phyloP scores from a whole-genome alignment of 2,329 filamentous ascomycete genomes.

The Cladosporium oxysporum region DNA sequence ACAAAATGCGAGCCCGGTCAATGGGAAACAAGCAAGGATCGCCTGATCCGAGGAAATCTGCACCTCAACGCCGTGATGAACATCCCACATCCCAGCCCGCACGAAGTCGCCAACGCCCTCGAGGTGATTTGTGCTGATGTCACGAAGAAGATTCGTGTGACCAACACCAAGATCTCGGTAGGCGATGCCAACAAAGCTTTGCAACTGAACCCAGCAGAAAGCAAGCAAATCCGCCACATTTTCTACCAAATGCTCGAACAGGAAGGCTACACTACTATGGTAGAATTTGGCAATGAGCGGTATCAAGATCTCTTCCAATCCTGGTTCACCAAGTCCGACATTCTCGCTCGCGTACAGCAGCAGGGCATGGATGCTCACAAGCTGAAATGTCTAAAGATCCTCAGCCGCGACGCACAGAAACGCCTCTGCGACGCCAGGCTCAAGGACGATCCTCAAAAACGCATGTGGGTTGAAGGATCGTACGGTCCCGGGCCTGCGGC shows the following conservation, averaged over 20 bases:
- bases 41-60: conserved; percentile 63
- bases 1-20: conserved; percentile 69
- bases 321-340: conserved; percentile 56
- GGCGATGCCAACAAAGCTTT: conserved; percentile 73
- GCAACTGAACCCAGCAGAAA: conserved; percentile 67
- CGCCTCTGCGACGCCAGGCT: conserved; percentile 68
- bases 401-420: conserved; percentile 78
- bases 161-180: conserved; percentile 68
- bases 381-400: conserved; percentile 66
- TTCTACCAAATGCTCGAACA: conserved; percentile 67
- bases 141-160: conserved; percentile 72
- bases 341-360: conserved; percentile 23
- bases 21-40: conserved; percentile 72
- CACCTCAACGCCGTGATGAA: conserved; percentile 64
- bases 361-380: conserved; percentile 44
- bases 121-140: conserved; percentile 81
- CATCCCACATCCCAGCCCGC: conserved; percentile 57
- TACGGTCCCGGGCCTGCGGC: conserved; percentile 47
- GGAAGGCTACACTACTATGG: conserved; percentile 70
- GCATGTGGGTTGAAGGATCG: conserved; percentile 39
- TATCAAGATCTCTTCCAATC: conserved; percentile 69
- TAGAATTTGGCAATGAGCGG: conserved; percentile 69
- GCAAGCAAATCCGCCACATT: conserved; percentile 63
- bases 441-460: conserved; percentile 54
- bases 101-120: conserved; percentile 67